phyloP scores from a whole-genome alignment of 2,329 filamentous ascomycete species.

The Colletotrichum endophyticum region DNA sequence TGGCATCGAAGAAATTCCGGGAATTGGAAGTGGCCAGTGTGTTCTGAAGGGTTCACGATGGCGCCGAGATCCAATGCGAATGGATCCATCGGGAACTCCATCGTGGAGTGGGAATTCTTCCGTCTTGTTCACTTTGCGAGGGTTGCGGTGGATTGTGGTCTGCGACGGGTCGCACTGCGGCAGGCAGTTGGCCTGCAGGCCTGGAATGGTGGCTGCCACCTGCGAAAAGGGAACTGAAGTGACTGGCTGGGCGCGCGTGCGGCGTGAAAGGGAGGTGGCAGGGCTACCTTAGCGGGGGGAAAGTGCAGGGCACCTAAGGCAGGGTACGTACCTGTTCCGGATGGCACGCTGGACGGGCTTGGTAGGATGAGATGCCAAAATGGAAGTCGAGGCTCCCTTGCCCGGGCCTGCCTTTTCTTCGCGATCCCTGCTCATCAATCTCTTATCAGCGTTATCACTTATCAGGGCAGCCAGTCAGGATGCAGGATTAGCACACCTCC shows the following conservation, averaged over 20 bases:
- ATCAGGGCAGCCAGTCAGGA: neutral
- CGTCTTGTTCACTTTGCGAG: neutral
- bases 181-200: neutral
- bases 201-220: neutral
- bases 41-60: neutral
- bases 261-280: neutral
- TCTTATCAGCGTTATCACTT: constrained; percentile 8
- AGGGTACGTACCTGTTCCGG: neutral
- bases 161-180: neutral
- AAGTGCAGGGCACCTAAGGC: neutral
- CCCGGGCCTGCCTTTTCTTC: neutral
- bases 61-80: neutral
- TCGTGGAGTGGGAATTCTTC: neutral
- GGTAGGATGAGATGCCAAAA: neutral
- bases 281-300: neutral
- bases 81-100: neutral
- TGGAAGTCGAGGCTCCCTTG: neutral
- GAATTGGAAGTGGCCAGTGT: neutral
- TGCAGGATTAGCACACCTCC: neutral
- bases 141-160: neutral
- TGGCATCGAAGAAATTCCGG: neutral
- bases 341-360: neutral
- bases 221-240: neutral
- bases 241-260: neutral
- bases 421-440: neutral